Percentiles rank a stretch among this genome's conserved stretches.
phyloP scores from a whole-genome alignment of 208 protist genomes.

The Tritrichomonas foetus region DNA sequence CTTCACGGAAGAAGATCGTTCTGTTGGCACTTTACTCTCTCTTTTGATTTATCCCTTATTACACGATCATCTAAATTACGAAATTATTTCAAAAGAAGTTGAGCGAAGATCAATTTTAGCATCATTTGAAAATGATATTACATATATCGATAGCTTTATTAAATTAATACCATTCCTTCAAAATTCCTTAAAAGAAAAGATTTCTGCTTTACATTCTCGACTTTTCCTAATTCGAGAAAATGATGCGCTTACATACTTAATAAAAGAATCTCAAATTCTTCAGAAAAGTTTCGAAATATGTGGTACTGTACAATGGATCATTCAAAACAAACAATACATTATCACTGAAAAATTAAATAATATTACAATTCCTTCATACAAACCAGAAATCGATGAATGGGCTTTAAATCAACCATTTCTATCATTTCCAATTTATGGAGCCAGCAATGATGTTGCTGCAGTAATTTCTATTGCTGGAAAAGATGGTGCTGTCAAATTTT shows the following conservation, averaged over 20 bases:
- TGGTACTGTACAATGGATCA: neutral
- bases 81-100: neutral
- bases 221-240: neutral
- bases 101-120: neutral
- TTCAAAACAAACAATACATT: neutral
- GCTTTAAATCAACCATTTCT: neutral
- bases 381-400: neutral
- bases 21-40: neutral
- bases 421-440: neutral
- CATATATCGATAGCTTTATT: neutral
- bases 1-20: slow-evolving; percentile 12
- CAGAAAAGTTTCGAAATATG: neutral
- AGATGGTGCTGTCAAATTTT: neutral
- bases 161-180: neutral
- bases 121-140: neutral
- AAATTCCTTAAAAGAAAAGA: neutral
- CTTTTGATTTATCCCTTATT: neutral
- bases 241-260: neutral
- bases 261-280: neutral
- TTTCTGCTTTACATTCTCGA: neutral
- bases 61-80: neutral
- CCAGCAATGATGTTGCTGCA: neutral
- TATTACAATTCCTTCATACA: neutral
- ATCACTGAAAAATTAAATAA: neutral
- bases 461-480: neutral